Evolutionary conservation across 331 rosid genomes (phyloP).

Genomic region (Ulmus americana): DNA sequence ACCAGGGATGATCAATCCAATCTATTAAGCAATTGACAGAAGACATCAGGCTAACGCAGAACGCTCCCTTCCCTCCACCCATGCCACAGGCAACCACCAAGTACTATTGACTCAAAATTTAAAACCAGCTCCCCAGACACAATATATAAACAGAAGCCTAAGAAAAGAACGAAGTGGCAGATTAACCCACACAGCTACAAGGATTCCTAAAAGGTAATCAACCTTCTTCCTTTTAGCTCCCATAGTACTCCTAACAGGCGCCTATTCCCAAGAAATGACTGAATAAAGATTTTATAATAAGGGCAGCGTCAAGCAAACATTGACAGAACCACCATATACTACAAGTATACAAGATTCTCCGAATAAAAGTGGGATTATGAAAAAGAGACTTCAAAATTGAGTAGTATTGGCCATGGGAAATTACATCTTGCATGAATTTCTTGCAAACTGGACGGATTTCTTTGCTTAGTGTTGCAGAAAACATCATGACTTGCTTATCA

Average conservation of each 20-base stretch:
- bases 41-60: conserved; percentile 19
- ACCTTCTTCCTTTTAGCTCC: conserved; percentile 14
- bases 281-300: conserved; percentile 22
- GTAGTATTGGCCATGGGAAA: conserved; percentile 78
- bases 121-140: conserved; percentile 19
- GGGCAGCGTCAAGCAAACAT: conserved; percentile 21
- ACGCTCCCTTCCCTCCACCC: conserved; percentile 4
- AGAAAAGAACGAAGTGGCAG: not conserved
- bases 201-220: conserved; percentile 20
- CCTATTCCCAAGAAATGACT: conserved; percentile 25
- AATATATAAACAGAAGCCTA: conserved; percentile 13
- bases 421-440: conserved; percentile 99
- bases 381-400: conserved; percentile 79
- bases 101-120: conserved; percentile 1
- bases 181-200: conserved; percentile 6
- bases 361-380: conserved; percentile 45
- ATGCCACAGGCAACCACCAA: not conserved
- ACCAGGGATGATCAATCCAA: conserved; percentile 34
- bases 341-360: conserved; percentile 38
- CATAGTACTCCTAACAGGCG: conserved; percentile 20
- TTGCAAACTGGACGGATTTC: conserved; percentile 99
- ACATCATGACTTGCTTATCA: conserved; percentile 99
- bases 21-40: conserved; percentile 36
- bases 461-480: conserved; percentile 98
- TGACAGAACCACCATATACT: conserved; percentile 32